A percentile compares a stretch with the other conserved stretches of the same genome.
These are phyloP conservation scores for Esteya vermicola DNA, from an alignment of 2,329 filamentous ascomycete genomes.

Conservation along the genomic window DNA sequence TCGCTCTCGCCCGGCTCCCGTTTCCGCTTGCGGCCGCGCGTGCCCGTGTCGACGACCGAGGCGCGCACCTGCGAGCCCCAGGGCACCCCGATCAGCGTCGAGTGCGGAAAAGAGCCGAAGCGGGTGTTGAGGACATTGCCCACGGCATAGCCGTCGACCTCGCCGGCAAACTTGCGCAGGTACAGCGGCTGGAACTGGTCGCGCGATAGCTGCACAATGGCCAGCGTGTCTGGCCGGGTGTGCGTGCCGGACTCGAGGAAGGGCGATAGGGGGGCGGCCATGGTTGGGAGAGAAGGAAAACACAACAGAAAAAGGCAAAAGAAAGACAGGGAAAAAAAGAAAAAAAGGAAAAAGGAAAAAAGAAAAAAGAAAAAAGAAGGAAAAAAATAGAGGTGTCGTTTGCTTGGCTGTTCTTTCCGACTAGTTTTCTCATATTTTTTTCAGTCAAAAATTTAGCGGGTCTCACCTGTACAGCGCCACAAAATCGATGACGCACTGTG, in stretches of 20 bases:
- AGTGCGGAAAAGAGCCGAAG: slow-evolving; percentile 82
- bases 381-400: background rate
- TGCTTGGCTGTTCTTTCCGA: too few species aligned
- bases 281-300: slow-evolving; percentile 2
- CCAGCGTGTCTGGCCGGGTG: slow-evolving; percentile 52
- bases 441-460: too few species aligned
- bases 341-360: background rate
- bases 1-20: slow-evolving; percentile 8
- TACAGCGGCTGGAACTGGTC: slow-evolving; percentile 71
- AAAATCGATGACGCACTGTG: too few species aligned
- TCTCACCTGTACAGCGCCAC: background rate
- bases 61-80: slow-evolving; percentile 91
- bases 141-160: slow-evolving; percentile 58
- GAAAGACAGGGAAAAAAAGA: too few species aligned
- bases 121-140: slow-evolving; percentile 78
- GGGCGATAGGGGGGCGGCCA: slow-evolving; percentile 37
- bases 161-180: slow-evolving; percentile 43
- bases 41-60: slow-evolving; percentile 80
- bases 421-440: too few species aligned
- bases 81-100: slow-evolving; percentile 58
- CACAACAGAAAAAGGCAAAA: background rate
- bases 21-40: slow-evolving; percentile 60
- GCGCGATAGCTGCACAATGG: slow-evolving; percentile 77
- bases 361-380: too few species aligned
- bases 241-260: slow-evolving; percentile 59